Evolutionary conservation across 306 rosid species (phyloP).

Genomic region (Quercus bicolor): DNA sequence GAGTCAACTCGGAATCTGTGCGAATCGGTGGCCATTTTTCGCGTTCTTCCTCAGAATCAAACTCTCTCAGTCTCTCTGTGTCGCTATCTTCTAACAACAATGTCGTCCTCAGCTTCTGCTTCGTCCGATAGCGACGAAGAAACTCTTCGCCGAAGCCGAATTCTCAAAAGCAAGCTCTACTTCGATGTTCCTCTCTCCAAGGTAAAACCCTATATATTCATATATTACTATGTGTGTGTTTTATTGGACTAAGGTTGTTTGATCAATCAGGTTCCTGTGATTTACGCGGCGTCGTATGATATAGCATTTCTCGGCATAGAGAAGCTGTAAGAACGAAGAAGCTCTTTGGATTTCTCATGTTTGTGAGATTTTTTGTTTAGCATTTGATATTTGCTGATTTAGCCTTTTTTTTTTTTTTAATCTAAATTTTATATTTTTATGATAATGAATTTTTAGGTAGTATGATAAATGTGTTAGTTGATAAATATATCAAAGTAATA

Average conservation of each 20-base stretch:
- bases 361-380: neutral
- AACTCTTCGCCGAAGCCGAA: conserved; percentile 45
- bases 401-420: neutral
- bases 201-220: conserved; percentile 29
- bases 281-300: conserved; percentile 69
- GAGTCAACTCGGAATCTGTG: conserved; percentile 25
- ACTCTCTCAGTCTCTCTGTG: conserved; percentile 11
- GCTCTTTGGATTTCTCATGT: neutral
- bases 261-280: conserved; percentile 74
- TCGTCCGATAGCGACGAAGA: conserved; percentile 29
- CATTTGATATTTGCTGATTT: neutral
- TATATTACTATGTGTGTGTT: neutral
- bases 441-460: no score
- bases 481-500: no score
- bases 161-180: conserved; percentile 82
- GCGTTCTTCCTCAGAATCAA: conserved; percentile 14
- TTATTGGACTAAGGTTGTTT: conserved; percentile 3
- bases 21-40: conserved; percentile 1
- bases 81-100: conserved; percentile 23
- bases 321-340: conserved; percentile 56
- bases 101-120: conserved; percentile 57
- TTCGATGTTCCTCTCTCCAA: conserved; percentile 63
- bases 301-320: conserved; percentile 83
- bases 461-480: no score
- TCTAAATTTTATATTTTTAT: neutral